Base-by-base conservation (phyloP, 768 basidiomycete species). In the Crepidotus variabilis region DNA sequence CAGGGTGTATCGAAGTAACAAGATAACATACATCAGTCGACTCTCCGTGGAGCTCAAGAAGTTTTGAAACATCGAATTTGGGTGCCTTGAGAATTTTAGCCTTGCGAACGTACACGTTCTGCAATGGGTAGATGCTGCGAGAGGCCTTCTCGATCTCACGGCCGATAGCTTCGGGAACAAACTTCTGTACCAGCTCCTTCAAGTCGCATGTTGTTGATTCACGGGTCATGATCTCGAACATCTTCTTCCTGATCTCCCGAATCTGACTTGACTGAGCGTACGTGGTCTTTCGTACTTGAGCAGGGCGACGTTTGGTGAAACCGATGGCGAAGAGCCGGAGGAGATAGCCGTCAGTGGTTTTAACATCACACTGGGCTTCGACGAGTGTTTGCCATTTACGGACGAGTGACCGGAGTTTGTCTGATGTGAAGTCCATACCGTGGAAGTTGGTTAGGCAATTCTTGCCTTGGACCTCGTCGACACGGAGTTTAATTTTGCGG, bases 381-480 rank as follows among this genome's bases (percentile, higher is more conserved):
- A 99, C 95, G 69, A 98, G 90, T 18, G 96, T 87, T 78, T 98
- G 97, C 97, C 97, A 99, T 79, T 98, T 99, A 74, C 96, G 92
- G 66, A 99, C 97, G 69, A 99, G 94, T 51, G 97, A 98, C 56
- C 97, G 94, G 63, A 98, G 88, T 78, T 98, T 98, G 87, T 99
- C 97, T 57, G 96, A 97, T 60, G 97, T 98, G 80, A 99, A 98
- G 80, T 96, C 93, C 96, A 99, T 98, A 73, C 97, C 97, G 76
- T 96, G 91, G 92, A 99, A 99, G 78, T 95, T 96, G 73, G 97
- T 98, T 55, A 98, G 84, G 82, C 94, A 97, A 83, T 94, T 97
- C 83, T 95, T 96, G 79, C 97, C 97, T 78, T 97, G 90, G 58
- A 93, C 81, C 69, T 94, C 92, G 71, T 98, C 95, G 69, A 98